A percentile compares a stretch with the other conserved stretches of the same genome.
Conservation (phyloP, 164 flowering plant genomes). For the Macadamia integrifolia region DNA sequence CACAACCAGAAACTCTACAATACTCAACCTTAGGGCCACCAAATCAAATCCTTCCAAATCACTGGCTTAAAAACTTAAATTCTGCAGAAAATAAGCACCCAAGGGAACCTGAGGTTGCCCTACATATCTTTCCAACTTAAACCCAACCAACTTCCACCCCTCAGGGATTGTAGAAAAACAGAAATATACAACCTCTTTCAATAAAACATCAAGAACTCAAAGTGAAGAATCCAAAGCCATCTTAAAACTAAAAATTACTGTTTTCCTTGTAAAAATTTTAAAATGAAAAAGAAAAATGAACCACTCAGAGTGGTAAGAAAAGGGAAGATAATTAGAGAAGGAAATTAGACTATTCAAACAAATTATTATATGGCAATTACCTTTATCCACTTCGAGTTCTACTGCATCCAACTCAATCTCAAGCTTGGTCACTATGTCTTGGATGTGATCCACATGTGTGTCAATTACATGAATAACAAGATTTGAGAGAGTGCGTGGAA, state of each 20-base stretch:
- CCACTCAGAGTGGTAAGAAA: not conserved
- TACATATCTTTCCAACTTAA: not conserved
- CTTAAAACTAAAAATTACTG: not conserved
- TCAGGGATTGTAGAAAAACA: not conserved
- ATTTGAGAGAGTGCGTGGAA: conserved; percentile 72
- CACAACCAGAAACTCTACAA: not conserved
- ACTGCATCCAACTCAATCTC: conserved; percentile 91
- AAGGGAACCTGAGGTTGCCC: no score
- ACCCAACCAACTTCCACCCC: not conserved
- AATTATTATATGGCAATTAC: conserved; percentile 23
- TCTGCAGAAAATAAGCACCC: no score
- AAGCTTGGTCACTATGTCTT: conserved; percentile 84
- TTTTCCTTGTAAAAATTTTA: not conserved
- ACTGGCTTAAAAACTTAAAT: no score
- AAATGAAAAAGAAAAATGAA: not conserved
- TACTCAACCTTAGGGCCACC: not conserved
- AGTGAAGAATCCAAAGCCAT: not conserved
- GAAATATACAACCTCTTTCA: not conserved
- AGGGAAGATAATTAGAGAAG: not conserved
- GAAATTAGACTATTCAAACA: not conserved
- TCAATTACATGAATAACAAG: conserved; percentile 86
- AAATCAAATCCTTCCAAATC: no score
- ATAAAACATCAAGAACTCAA: not conserved
- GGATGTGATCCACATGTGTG: conserved; percentile 92
- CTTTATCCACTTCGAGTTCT: conserved; percentile 88